Evolutionary conservation across 108 stramenopile genomes (phyloP), one percentile per base, ranked within the genome.

Genomic region (Aurantiochytrium sp.): DNA sequence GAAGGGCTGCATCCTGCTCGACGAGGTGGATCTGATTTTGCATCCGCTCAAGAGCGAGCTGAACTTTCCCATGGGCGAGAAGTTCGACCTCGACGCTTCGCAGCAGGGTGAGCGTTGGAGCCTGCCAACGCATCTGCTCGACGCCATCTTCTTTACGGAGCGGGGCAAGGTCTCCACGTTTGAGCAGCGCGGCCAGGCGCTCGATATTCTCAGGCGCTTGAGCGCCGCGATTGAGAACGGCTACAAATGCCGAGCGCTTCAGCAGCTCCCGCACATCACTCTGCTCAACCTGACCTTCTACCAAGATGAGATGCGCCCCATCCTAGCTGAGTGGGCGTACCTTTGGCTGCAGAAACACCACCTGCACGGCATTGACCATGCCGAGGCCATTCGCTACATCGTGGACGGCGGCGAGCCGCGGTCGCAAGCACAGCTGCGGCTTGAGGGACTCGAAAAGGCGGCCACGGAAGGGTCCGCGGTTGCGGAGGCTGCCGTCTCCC

Each of bases 1-100:
- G 27, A 53, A 54, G 24, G 90, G 91, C n/a, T 68, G 85, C 21
- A 31, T 90, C 52, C 31, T 91, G 5, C 37, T 91, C 19, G 91
- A 91, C 81, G 91, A 91, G 52, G 91, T 91, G 12, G 91, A 91
- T 48, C 55, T 90, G 39, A 45, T 91, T 10, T 86, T 91, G 8
- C 90, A 91, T 37, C 87, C 88, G 36, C 85, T 91, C 86, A 90
- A 88, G 69, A 55, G 54, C 27, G 91, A 91, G 89, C 37, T 89
- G 50, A 91, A 91, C 68, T 91, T 89, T 31, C 91, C 91, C 55
- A 69, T 91, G 21, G 91, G 91, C 17, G 86, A 68, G 34, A 89
- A 89, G 55, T 85, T 85, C 24, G 36, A 87, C 30, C 17, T 48
- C 42, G 90, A 53, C 36, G 54, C 86, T 17, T 41, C 53, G 5